phyloP scores from a whole-genome alignment of 805 yeast species.

The Saccharomycopsis synnaedendra region DNA sequence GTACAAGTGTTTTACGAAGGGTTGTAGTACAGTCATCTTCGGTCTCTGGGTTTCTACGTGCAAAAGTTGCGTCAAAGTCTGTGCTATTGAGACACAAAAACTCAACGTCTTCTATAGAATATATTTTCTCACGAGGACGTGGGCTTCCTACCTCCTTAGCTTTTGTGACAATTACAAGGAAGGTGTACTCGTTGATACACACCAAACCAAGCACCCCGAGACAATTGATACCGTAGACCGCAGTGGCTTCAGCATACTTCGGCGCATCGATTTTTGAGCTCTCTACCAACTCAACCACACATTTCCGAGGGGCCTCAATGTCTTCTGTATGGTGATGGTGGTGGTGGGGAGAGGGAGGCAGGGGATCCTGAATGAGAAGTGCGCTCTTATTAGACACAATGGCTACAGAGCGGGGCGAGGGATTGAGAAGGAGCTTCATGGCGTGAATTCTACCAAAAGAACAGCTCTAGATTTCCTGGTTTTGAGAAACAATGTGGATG shows the following conservation, averaged over 20 bases:
- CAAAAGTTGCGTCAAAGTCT: conserved; percentile 32
- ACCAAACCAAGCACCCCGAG: conserved; percentile 56
- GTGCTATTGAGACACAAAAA: conserved; percentile 54
- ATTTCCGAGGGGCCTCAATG: conserved; percentile 16
- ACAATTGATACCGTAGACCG: conserved; percentile 23
- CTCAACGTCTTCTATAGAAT: conserved; percentile 45
- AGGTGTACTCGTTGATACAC: conserved; percentile 40
- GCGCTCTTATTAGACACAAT: conserved; percentile 49
- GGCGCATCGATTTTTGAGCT: conserved; percentile 27
- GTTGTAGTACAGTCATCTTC: neutral
- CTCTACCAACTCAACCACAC: conserved; percentile 45
- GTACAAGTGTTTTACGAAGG: conserved; percentile 58
- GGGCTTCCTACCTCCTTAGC: conserved; percentile 49
- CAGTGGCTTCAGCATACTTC: conserved; percentile 33
- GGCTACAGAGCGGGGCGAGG: conserved; percentile 58
- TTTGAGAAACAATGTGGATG: too few species aligned
- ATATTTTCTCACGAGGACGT: conserved; percentile 39
- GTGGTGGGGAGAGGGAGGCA: conserved; percentile 17
- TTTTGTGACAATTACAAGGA: conserved; percentile 47
- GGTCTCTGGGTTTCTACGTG: neutral
- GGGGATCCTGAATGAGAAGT: conserved; percentile 41
- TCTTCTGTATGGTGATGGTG: conserved; percentile 20
- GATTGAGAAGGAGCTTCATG: conserved; percentile 56
- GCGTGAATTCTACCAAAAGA: too few species aligned
- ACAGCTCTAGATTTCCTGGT: too few species aligned